Percentiles rank a stretch among this genome's conserved stretches.
Conservation (phyloP, 495 filamentous ascomycete genomes). For the Podospora comata region DNA sequence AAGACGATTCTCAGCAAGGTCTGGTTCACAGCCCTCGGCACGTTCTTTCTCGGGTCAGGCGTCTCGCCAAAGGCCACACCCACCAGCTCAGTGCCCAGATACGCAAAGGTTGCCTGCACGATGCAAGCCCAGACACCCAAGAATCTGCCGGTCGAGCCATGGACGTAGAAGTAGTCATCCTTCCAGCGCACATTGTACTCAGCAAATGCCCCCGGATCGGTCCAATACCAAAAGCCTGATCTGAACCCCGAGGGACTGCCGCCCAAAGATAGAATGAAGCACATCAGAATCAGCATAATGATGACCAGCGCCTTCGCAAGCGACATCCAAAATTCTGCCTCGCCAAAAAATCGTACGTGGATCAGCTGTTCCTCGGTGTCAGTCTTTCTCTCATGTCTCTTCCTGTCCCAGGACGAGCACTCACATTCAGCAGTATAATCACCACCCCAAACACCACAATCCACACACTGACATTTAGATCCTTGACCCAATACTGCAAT, state of each 20-base stretch:
- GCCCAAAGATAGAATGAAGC: conserved; percentile 67
- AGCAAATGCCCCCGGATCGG: conserved; percentile 69
- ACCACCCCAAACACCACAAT: conserved; percentile 64
- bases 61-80: conserved; percentile 78
- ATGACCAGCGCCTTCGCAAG: conserved; percentile 68
- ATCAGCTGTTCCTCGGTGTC: conserved; percentile 32
- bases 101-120: conserved; percentile 77
- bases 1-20: conserved; percentile 72
- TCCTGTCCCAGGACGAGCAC: conserved; percentile 4
- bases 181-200: conserved; percentile 42
- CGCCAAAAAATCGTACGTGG: conserved; percentile 67
- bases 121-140: conserved; percentile 75
- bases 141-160: conserved; percentile 57
- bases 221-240: conserved; percentile 74
- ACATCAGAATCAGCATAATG: conserved; percentile 62
- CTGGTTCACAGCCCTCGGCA: conserved; percentile 68
- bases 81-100: conserved; percentile 81
- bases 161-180: conserved; percentile 15
- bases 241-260: conserved; percentile 70
- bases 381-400: background rate
- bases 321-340: conserved; percentile 80
- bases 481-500: conserved; percentile 65
- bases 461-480: conserved; percentile 70
- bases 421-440: conserved; percentile 53
- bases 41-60: conserved; percentile 71